Conservation (phyloP, 306 rosid species). For the Boehmeria nivea region DNA sequence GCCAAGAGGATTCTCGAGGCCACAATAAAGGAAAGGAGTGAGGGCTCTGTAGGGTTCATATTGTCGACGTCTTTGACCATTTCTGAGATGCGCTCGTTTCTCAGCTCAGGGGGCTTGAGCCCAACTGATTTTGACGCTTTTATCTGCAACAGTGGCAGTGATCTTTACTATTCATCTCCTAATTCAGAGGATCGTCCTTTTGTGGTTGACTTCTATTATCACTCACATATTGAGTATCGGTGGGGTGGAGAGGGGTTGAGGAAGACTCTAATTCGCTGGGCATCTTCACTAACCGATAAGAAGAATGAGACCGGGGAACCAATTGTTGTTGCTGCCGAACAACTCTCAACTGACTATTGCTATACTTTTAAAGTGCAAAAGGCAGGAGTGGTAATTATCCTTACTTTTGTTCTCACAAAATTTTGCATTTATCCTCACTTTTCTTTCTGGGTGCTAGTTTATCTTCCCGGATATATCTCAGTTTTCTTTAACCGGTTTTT, state of each 20-base stretch:
- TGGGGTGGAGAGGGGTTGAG: slow-evolving; percentile 99
- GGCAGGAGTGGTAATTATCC: slow-evolving; percentile 58
- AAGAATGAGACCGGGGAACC: slow-evolving; percentile 44
- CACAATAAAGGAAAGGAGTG: slow-evolving; percentile 64
- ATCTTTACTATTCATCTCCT: slow-evolving; percentile 85
- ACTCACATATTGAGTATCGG: slow-evolving; percentile 90
- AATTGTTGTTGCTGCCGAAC: slow-evolving; percentile 62
- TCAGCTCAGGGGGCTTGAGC: slow-evolving; percentile 62
- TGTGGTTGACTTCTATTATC: slow-evolving; percentile 94
- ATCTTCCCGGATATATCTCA: slow-evolving; percentile 3
- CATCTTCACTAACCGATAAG: slow-evolving; percentile 52
- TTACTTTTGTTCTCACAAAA: slow-evolving; percentile 10
- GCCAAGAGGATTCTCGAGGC: slow-evolving; percentile 67
- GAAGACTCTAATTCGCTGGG: slow-evolving; percentile 92
- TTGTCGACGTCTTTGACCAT: slow-evolving; percentile 82
- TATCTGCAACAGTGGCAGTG: slow-evolving; percentile 98
- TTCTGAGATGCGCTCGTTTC: slow-evolving; percentile 78
- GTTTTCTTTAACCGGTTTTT: background rate
- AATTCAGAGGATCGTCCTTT: slow-evolving; percentile 70
- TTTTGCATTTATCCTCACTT: slow-evolving; percentile 10
- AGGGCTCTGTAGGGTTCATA: slow-evolving; percentile 89
- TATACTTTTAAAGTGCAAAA: slow-evolving; percentile 73
- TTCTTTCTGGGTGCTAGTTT: slow-evolving; percentile 7
- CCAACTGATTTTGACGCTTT: slow-evolving; percentile 92
- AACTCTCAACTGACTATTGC: slow-evolving; percentile 90